Evolutionary conservation across 2,329 filamentous ascomycete genomes (phyloP), one percentile per base, ranked within the genome.

Genomic region (Microsporum ferrugineum): DNA sequence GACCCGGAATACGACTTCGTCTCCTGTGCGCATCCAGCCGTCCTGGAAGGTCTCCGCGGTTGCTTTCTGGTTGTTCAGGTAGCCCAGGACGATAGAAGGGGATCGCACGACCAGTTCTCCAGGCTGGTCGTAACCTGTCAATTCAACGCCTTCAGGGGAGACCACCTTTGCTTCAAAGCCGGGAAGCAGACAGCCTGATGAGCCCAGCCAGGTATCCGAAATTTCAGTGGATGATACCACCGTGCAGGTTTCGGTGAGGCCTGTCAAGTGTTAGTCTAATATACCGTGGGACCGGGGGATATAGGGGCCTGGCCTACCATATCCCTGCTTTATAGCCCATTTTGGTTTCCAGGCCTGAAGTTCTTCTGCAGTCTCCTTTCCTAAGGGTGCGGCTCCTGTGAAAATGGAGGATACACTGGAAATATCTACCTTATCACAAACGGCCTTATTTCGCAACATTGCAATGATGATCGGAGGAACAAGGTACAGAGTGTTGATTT

Each of bases 21-120:
- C 91, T 4, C 91, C 91, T 0, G 91, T 96, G 45, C 82, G 83
- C 80, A 95, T 84, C 84, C 89, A 94, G n/a, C 80, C 79, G 65
- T 91, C 85, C 1, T 85, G 79, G 68, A 90, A 96, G 0, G 91
- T 94, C 71, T 95, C 89, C 58, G 82, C 79, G 23, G 86, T 95
- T 2, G 91, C 90, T 68, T 88, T 86, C 51, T 88, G 85, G 69
- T 96, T 95, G 75, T 95, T 88, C 59, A 95, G 76, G 67, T 96
- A 96, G 0, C 91, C 91, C 0, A 96, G 74, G 0, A 88, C 85
- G 0, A 95, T 83, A 0, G 86, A 85, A 0, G 90, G 91, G 0
- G 84, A 84, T 70, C 89, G 88, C 27, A 95, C 82, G 17, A 89
- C 79, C 12, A 96, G 80, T 73, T 96, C 91, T 39, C 91, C 91